Conservation (phyloP, 176 grass and related monocot genomes). For the Phoenix roebelenii region DNA sequence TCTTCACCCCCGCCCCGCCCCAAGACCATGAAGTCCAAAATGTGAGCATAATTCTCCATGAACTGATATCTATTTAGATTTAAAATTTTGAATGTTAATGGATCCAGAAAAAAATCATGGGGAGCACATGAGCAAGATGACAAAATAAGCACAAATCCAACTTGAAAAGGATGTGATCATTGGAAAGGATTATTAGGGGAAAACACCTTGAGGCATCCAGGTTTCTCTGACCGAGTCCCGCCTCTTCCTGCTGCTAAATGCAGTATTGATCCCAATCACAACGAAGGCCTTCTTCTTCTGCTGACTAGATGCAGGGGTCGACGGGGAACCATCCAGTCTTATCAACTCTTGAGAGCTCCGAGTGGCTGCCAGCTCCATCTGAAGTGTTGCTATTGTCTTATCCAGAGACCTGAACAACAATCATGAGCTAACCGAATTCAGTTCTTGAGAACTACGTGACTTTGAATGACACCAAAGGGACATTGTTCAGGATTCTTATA, state of each 20-base stretch:
- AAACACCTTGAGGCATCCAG: conserved; percentile 88
- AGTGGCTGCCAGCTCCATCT: conserved; percentile 87
- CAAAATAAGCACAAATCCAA: neutral
- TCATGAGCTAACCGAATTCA: conserved; percentile 4
- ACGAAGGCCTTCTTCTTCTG: conserved; percentile 65
- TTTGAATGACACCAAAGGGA: neutral
- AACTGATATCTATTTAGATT: no score
- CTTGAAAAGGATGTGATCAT: neutral
- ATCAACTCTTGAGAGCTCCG: conserved; percentile 55
- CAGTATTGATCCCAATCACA: conserved; percentile 86
- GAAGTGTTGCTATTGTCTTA: conserved; percentile 74
- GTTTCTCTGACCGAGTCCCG: conserved; percentile 84
- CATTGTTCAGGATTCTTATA: conserved; percentile 18
- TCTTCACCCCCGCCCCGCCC: no score
- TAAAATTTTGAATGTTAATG: no score
- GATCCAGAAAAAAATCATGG: no score
- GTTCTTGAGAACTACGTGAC: neutral
- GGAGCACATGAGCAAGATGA: neutral
- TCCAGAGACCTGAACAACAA: conserved; percentile 50
- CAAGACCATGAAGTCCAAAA: no score
- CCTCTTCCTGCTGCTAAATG: conserved; percentile 91
- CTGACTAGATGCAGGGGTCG: conserved; percentile 1
- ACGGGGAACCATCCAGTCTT: conserved; percentile 23
- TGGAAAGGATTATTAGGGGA: no score
- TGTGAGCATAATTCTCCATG: no score